phyloP scores from a whole-genome alignment of 1,139 yeast genomes.

The Blastobotrys petasosporus region DNA sequence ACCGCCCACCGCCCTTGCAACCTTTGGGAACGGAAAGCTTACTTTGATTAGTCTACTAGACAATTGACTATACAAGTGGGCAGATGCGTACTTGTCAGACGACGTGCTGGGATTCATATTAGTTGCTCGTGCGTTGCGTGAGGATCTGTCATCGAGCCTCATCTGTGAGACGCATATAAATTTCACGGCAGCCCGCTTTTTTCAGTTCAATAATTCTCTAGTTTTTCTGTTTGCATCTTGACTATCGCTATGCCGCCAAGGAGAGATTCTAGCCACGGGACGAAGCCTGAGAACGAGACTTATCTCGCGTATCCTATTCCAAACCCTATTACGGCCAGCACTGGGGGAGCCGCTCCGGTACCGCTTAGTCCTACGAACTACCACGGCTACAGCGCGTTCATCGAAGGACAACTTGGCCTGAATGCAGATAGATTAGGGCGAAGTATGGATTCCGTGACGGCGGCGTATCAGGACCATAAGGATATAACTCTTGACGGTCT shows the following conservation, averaged over 20 bases:
- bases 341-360: not conserved
- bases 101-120: too few relatives aligned
- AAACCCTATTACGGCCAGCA: constrained; percentile 1
- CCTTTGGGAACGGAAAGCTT: too few relatives aligned
- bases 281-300: not conserved
- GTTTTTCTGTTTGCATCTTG: too few relatives aligned
- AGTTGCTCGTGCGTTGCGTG: too few relatives aligned
- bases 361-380: constrained; percentile 5
- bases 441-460: constrained; percentile 4
- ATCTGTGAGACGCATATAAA: too few relatives aligned
- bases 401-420: constrained; percentile 7
- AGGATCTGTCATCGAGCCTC: too few relatives aligned
- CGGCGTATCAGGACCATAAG: not conserved
- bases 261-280: not conserved
- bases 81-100: too few relatives aligned
- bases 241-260: constrained; percentile 4
- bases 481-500: constrained; percentile 4
- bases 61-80: too few relatives aligned
- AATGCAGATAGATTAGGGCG: not conserved
- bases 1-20: too few relatives aligned
- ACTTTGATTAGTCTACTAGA: too few relatives aligned
- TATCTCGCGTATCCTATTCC: constrained; percentile 9
- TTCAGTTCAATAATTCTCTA: too few relatives aligned
- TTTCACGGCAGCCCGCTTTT: too few relatives aligned
- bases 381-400: constrained; percentile 8